Base-by-base conservation (phyloP, 1,284 basidiomycete species). In the Austroboletus novae-zelandiae region DNA sequence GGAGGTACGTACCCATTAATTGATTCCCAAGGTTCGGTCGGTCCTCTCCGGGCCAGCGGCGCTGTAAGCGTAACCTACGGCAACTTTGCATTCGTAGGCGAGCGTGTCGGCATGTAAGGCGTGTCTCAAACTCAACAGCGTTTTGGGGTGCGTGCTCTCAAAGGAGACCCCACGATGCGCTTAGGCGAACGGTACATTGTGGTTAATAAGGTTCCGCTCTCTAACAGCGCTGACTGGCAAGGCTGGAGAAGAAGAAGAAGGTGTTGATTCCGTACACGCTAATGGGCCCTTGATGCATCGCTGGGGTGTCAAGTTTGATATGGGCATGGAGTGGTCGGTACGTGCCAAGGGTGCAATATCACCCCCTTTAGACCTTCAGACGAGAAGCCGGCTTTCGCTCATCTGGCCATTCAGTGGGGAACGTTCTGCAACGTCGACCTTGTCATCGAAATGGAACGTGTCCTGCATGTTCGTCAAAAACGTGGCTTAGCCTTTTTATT, bases 401-500 rank as follows among this genome's bases (percentile, higher is more conserved):
- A 45, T 50, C 36, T 37, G 20, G 37, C n/a, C 27, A 47, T 32
- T 15, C 27, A 31, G 20, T 23, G 20, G 20, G 20, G 5, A 31
- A 31, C 9, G 9, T 31, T 31, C 13, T 31, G 13, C 9, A 31
- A 31, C 30, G 30, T 31, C 8, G 20, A 23, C 20, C 20, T 23
- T 23, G 20, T 23, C 5, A 23, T 23, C 20, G 20, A 20, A 40
- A 27, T 30, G 23, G 37, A 43, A 15, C 25, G 40, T 29, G 25
- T 40, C n/a, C 20, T 10, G 40, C 25, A 27, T 13, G 9, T n/a
- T 20, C 14, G 7, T 18, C 39, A 30, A 45, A 35, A 64, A 62
- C 62, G 59, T 61, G 59, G 57, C n/a, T 64, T 61, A 64, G 36
- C 48, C 60, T 61, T 64, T 59, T 31, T 30, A 34, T 40, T 25